phyloP scores from a whole-genome alignment of 306 rosid genomes.

The Hippophae gyantsensis region DNA sequence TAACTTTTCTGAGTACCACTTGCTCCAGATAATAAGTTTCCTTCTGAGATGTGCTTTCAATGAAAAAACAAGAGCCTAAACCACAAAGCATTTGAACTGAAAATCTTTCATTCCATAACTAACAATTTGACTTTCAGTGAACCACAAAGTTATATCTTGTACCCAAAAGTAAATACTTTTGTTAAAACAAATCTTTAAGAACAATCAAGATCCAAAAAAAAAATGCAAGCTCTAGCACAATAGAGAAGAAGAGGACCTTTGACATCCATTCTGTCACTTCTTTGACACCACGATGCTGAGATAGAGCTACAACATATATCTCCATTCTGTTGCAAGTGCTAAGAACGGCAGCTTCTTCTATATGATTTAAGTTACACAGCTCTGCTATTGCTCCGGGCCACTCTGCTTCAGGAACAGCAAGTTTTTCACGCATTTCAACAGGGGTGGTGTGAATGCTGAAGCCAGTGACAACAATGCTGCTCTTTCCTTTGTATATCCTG shows the following conservation, averaged over 20 bases:
- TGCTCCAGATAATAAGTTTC: no score
- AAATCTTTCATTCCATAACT: no score
- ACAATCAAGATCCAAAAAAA: neutral
- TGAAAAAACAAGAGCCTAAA: no score
- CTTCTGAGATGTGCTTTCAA: no score
- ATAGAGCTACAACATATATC: conserved; percentile 80
- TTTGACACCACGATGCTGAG: conserved; percentile 88
- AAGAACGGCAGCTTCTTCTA: conserved; percentile 88
- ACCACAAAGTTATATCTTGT: neutral
- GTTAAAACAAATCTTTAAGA: neutral
- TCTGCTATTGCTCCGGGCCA: conserved; percentile 89
- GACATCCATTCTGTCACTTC: conserved; percentile 95
- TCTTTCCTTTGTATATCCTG: conserved; percentile 90
- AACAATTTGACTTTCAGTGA: neutral
- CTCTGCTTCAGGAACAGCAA: conserved; percentile 86
- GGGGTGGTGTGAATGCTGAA: conserved; percentile 86
- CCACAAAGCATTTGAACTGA: no score
- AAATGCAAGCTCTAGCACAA: neutral
- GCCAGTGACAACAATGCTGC: conserved; percentile 79
- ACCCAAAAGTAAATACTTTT: neutral
- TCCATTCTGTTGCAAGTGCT: conserved; percentile 94
- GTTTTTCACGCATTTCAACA: conserved; percentile 90
- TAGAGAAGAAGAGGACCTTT: conserved; percentile 31
- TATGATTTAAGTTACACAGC: conserved; percentile 70
- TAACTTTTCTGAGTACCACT: no score